Percentiles rank a stretch among this genome's conserved stretches.
phyloP scores from a whole-genome alignment of 2,329 filamentous ascomycete species.

The Colletotrichum eleusines region DNA sequence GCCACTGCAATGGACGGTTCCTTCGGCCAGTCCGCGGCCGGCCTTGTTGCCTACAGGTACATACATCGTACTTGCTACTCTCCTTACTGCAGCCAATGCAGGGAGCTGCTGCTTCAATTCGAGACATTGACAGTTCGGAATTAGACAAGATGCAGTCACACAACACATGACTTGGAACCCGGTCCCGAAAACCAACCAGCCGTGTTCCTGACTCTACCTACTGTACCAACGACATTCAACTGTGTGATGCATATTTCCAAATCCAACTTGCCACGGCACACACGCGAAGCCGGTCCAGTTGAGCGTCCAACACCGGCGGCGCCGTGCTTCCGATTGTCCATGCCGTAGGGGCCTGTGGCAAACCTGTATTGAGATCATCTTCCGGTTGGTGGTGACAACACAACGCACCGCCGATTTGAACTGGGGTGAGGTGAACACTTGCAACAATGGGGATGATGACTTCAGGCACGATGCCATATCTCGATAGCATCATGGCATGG shows the following conservation, averaged over 20 bases:
- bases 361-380: not conserved
- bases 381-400: not conserved
- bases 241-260: not conserved
- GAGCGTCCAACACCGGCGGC: not conserved
- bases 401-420: slow-evolving; percentile 5
- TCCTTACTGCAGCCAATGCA: not conserved
- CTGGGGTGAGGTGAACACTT: not conserved
- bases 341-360: not conserved
- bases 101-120: not conserved
- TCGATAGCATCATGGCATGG: slow-evolving; percentile 6
- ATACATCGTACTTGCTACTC: no score
- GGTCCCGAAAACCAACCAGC: not conserved
- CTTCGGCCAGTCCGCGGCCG: not conserved
- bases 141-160: not conserved
- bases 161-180: not conserved
- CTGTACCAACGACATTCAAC: not conserved
- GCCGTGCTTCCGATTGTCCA: not conserved
- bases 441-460: slow-evolving; percentile 11
- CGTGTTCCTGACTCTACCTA: not conserved
- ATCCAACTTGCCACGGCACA: not conserved
- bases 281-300: not conserved
- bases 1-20: not conserved
- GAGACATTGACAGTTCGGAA: not conserved
- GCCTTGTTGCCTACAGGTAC: not conserved
- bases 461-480: not conserved